Evolutionary conservation across 2,329 filamentous ascomycete species (phyloP).

Genomic region (Cadophora sp.): DNA sequence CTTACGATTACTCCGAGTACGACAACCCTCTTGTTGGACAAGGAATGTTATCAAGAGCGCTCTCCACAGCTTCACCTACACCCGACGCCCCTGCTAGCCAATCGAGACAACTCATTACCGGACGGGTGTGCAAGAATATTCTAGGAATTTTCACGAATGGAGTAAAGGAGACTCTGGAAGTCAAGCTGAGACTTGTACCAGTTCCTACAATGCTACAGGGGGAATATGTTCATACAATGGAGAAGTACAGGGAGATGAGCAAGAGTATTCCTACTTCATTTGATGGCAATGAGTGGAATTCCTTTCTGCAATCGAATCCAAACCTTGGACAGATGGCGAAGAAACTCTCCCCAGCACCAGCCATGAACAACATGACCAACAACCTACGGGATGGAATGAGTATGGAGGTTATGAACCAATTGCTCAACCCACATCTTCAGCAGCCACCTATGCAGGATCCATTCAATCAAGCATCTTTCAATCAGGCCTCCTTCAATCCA

Average conservation of each 20-base stretch:
- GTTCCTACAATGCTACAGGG: constrained; percentile 65
- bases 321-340: constrained; percentile 49
- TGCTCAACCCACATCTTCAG: constrained; percentile 43
- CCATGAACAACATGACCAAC: constrained; percentile 15
- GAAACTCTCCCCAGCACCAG: constrained; percentile 31
- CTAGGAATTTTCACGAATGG: constrained; percentile 85
- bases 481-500: background rate
- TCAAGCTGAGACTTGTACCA: constrained; percentile 85
- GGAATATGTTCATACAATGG: constrained; percentile 66
- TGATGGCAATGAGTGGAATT: constrained; percentile 79
- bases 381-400: constrained; percentile 39
- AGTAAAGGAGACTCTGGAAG: constrained; percentile 87
- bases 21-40: constrained; percentile 94
- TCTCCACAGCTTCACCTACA: constrained; percentile 63
- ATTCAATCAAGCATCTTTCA: constrained; percentile 25
- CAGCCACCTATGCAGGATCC: constrained; percentile 33
- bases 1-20: constrained; percentile 94
- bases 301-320: constrained; percentile 76
- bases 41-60: constrained; percentile 87
- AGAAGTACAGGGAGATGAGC: constrained; percentile 64
- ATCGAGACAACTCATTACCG: constrained; percentile 78
- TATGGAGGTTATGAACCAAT: constrained; percentile 50
- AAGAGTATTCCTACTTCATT: constrained; percentile 63
- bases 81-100: constrained; percentile 62
- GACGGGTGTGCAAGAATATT: constrained; percentile 86